phyloP scores from a whole-genome alignment of 2,329 filamentous ascomycete genomes.

The Penicillium brevicompactum region DNA sequence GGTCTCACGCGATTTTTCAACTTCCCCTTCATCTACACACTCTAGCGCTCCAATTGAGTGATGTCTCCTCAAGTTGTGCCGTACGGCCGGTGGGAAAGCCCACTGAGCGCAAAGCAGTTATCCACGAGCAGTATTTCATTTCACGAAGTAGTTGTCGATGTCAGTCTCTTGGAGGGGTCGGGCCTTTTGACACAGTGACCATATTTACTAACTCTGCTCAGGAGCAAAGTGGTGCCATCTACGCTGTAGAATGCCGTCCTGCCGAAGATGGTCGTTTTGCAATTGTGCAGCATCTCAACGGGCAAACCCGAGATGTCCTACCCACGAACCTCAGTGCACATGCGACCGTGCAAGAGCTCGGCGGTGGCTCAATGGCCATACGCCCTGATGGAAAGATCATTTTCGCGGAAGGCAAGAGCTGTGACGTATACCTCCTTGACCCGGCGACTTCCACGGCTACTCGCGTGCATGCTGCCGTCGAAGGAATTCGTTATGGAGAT shows the following conservation, averaged over 20 bases:
- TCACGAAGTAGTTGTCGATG: slow-evolving; percentile 33
- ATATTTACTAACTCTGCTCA: slow-evolving; percentile 10
- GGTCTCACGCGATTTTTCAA: neutral
- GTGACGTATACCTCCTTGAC: slow-evolving; percentile 48
- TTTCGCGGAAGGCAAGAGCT: slow-evolving; percentile 49
- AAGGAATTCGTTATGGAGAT: slow-evolving; percentile 45
- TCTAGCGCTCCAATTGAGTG: neutral
- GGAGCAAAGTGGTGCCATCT: slow-evolving; percentile 33
- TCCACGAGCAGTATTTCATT: slow-evolving; percentile 36
- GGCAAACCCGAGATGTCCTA: slow-evolving; percentile 44
- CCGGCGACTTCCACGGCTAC: slow-evolving; percentile 39
- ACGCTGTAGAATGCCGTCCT: slow-evolving; percentile 39
- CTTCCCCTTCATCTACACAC: neutral
- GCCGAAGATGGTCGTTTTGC: slow-evolving; percentile 45
- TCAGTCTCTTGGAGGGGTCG: slow-evolving; percentile 12
- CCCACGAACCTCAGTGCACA: slow-evolving; percentile 48
- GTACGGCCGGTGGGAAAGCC: slow-evolving; percentile 44
- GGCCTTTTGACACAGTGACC: neutral
- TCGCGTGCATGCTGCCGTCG: slow-evolving; percentile 33
- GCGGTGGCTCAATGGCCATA: slow-evolving; percentile 50
- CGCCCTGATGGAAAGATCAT: slow-evolving; percentile 45
- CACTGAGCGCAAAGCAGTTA: slow-evolving; percentile 39
- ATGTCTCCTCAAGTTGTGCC: slow-evolving; percentile 19
- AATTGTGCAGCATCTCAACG: slow-evolving; percentile 47
- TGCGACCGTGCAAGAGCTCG: slow-evolving; percentile 57